Conservation (phyloP, 2,329 filamentous ascomycete genomes). For the Trematosphaeria pertusa region DNA sequence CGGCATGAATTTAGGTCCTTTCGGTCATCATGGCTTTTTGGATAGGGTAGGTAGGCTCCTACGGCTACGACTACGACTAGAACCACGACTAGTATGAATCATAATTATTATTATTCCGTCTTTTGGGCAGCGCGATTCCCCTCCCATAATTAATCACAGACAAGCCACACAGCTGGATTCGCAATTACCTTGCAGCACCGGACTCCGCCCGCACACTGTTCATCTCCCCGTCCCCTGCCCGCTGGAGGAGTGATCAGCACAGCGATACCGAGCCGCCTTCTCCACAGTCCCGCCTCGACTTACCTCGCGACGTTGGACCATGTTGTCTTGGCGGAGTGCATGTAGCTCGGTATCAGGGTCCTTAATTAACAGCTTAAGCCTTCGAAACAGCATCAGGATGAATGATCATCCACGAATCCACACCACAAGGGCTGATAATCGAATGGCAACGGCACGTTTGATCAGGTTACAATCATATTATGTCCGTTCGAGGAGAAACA, state of each 20-base stretch:
- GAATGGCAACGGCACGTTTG: too few species aligned
- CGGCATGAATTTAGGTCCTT: too few species aligned
- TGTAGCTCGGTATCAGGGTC: background rate
- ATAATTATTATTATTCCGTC: background rate
- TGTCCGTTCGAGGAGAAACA: too few species aligned
- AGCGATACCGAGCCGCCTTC: slow-evolving; percentile 2
- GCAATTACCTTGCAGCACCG: too few species aligned
- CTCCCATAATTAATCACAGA: background rate
- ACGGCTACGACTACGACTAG: too few species aligned
- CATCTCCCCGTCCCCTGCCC: background rate
- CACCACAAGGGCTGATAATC: too few species aligned
- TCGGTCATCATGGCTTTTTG: slow-evolving; percentile 1
- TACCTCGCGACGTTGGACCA: background rate
- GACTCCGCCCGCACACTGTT: background rate
- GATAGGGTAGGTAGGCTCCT: slow-evolving; percentile 1
- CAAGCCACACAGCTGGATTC: background rate
- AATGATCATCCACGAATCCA: background rate
- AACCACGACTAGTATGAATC: too few species aligned
- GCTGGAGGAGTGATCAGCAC: slow-evolving; percentile 1
- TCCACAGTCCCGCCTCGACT: slow-evolving; percentile 5
- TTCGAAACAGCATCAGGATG: background rate
- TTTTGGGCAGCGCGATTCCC: background rate
- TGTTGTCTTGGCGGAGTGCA: background rate
- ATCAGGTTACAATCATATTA: too few species aligned
- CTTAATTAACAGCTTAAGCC: slow-evolving; percentile 2